Percentiles rank a stretch among this genome's conserved stretches.
phyloP scores from a whole-genome alignment of 75 land plant genomes.

The Sequoia sempervirens region DNA sequence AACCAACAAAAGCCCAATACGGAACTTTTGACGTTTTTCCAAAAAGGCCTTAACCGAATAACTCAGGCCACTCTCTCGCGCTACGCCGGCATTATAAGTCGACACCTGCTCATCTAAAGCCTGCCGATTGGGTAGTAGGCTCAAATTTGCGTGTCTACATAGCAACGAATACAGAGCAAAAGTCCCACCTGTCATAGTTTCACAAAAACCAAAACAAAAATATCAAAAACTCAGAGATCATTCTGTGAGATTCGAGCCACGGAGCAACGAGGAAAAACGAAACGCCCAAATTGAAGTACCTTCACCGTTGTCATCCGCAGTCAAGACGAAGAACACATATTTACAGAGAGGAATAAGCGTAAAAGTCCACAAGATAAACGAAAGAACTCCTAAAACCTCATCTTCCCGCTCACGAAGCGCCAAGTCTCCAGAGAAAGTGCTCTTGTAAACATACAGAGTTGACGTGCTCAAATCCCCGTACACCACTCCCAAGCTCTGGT shows the following conservation, averaged over 20 bases:
- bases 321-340: conserved; percentile 59
- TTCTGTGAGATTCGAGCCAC: background rate
- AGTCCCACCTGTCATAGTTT: conserved; percentile 40
- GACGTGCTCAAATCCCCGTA: conserved; percentile 68
- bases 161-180: conserved; percentile 64
- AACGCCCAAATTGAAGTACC: conserved; percentile 27
- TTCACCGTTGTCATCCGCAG: conserved; percentile 85
- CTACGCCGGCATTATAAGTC: conserved; percentile 14
- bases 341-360: conserved; percentile 68
- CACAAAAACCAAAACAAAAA: background rate
- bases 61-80: conserved; percentile 11
- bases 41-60: conserved; percentile 24
- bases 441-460: conserved; percentile 65
- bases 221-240: background rate
- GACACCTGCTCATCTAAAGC: conserved; percentile 30
- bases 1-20: conserved; percentile 28
- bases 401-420: conserved; percentile 48
- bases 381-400: conserved; percentile 62
- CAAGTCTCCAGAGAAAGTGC: conserved; percentile 56
- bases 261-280: background rate
- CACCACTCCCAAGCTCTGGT: conserved; percentile 79
- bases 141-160: conserved; percentile 41
- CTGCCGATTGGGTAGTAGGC: conserved; percentile 26
- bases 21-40: conserved; percentile 37
- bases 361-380: conserved; percentile 74